A percentile compares a stretch with the other conserved stretches of the same genome.
These are phyloP conservation scores for Heliamphora exappendiculata DNA, from an alignment of 148 eudicot species.

Conservation along the genomic window DNA sequence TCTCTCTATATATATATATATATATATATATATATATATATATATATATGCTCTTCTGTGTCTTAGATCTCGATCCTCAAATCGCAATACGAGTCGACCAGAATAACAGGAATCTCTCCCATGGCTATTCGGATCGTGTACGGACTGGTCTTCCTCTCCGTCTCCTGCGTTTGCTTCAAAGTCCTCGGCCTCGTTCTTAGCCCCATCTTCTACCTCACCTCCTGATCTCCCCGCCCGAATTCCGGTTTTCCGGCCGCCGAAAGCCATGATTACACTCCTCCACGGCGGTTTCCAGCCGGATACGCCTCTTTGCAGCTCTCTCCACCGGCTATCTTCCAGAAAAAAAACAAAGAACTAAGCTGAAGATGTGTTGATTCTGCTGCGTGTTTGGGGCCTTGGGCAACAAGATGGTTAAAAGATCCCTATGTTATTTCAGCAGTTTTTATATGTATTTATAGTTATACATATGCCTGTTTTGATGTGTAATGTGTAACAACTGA, in stretches of 20 bases:
- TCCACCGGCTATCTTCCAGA: background rate
- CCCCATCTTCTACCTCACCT: slow-evolving; percentile 21
- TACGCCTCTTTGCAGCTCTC: background rate
- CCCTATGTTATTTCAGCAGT: background rate
- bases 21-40: background rate
- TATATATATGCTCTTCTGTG: background rate
- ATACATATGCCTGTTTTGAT: background rate
- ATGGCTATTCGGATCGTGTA: slow-evolving; percentile 19
- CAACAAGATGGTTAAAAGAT: background rate
- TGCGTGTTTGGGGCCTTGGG: background rate
- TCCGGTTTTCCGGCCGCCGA: background rate
- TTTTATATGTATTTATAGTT: background rate
- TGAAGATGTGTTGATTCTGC: background rate
- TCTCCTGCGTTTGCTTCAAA: slow-evolving; percentile 22
- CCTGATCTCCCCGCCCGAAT: background rate
- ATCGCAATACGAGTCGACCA: background rate
- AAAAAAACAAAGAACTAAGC: background rate
- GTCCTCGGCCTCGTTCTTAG: slow-evolving; percentile 14
- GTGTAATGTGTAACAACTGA: background rate
- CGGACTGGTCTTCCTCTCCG: slow-evolving; percentile 18
- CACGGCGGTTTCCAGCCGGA: background rate
- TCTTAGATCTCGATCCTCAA: background rate
- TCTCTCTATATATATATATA: background rate
- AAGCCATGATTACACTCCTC: background rate
- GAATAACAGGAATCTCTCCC: background rate